Percentiles rank a stretch among this genome's conserved stretches.
phyloP scores from a whole-genome alignment of 345 rosid genomes.

The Euphorbia peplus region DNA sequence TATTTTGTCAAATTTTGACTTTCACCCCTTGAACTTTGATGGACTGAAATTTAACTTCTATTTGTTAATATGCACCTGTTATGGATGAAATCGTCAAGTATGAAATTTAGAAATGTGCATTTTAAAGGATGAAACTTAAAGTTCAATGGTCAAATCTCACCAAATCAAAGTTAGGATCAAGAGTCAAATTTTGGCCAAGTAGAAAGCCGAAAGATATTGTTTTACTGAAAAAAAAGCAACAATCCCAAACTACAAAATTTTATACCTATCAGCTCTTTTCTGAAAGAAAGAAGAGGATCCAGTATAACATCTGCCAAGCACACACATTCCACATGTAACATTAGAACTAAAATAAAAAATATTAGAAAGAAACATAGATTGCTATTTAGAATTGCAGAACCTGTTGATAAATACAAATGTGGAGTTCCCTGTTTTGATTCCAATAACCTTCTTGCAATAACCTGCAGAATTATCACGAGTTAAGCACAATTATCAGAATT shows the following conservation, averaged over 20 bases:
- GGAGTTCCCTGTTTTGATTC: conserved; percentile 94
- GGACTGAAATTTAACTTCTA: too few species aligned
- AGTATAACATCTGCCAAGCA: conserved; percentile 71
- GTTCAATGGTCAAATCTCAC: too few species aligned
- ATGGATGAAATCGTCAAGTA: too few species aligned
- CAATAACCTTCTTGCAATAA: conserved; percentile 86
- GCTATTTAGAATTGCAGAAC: conserved; percentile 31
- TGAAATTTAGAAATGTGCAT: too few species aligned
- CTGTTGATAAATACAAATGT: conserved; percentile 84
- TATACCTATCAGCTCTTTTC: conserved; percentile 89
- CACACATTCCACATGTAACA: conserved; percentile 5
- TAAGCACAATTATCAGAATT: not conserved
- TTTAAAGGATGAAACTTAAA: too few species aligned
- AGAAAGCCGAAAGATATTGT: too few species aligned
- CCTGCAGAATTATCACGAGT: conserved; percentile 37
- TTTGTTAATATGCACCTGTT: too few species aligned
- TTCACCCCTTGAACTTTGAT: too few species aligned
- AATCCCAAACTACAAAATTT: conserved; percentile 2
- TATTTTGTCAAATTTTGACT: too few species aligned
- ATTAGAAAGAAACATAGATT: conserved; percentile 16
- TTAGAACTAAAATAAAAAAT: conserved; percentile 25
- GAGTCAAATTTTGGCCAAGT: too few species aligned
- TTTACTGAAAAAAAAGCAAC: conserved; percentile 1
- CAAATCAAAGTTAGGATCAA: too few species aligned
- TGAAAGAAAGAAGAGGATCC: conserved; percentile 92